These are phyloP conservation scores for Lathyrus sativus DNA, from an alignment of 306 rosid genomes.

Conservation along the genomic window DNA sequence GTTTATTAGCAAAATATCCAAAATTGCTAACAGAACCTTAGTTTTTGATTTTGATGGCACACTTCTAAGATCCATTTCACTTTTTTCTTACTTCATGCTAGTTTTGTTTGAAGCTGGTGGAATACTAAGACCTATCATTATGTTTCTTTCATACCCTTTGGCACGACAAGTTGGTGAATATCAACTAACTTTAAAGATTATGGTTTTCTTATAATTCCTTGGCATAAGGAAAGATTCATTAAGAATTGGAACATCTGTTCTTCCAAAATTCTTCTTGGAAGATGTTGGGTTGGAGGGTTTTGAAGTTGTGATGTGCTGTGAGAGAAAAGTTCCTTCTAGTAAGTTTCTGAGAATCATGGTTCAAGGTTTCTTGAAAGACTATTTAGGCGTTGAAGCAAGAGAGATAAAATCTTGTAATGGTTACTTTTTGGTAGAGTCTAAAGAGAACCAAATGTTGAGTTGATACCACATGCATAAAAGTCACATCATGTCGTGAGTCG, in stretches of 20 bases:
- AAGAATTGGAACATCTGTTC: slow-evolving; percentile 59
- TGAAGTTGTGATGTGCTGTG: slow-evolving; percentile 52
- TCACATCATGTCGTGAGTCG: too few species aligned
- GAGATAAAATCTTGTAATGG: slow-evolving; percentile 56
- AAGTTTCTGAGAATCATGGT: slow-evolving; percentile 69
- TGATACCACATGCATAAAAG: too few species aligned
- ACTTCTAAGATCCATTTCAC: slow-evolving; percentile 47
- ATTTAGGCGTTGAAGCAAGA: slow-evolving; percentile 56
- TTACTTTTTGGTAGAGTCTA: slow-evolving; percentile 64
- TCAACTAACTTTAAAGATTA: slow-evolving; percentile 47
- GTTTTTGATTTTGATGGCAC: slow-evolving; percentile 60
- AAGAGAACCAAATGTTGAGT: too few species aligned
- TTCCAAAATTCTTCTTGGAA: too few species aligned
- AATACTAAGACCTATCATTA: slow-evolving; percentile 47
- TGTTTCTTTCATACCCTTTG: slow-evolving; percentile 60
- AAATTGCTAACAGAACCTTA: slow-evolving; percentile 33
- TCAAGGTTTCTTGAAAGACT: slow-evolving; percentile 61
- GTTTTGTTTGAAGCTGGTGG: slow-evolving; percentile 81
- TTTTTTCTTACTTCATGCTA: slow-evolving; percentile 75
- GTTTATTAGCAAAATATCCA: not conserved
- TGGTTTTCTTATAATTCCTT: slow-evolving; percentile 64
- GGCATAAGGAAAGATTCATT: slow-evolving; percentile 51
- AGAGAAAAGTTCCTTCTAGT: slow-evolving; percentile 52
- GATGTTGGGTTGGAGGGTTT: slow-evolving; percentile 58
- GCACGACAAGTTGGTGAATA: slow-evolving; percentile 56